Base-by-base conservation (phyloP, 768 basidiomycete species). In the Fomitopsis pulvina region DNA sequence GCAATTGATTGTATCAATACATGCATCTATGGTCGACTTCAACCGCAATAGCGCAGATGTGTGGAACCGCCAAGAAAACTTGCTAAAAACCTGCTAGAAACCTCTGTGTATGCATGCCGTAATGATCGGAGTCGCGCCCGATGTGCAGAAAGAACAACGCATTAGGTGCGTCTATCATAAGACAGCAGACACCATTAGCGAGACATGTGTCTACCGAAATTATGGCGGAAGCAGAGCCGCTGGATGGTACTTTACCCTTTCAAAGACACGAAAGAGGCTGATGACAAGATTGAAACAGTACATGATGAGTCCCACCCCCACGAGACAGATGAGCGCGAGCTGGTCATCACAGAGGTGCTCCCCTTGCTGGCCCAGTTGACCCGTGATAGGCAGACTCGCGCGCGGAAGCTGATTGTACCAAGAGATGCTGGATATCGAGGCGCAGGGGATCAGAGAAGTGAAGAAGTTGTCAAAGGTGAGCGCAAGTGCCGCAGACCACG, bases 391-490 rank as follows among this genome's bases (percentile, higher is more conserved):
- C 8, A 83, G 77, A 41, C 70, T 66, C 8, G 67, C 58, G 20
- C 78, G 76, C n/a, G 78, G 73, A 8, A 90, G 63, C 47, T 79
- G 57, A 61, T 79, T 83, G 64, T 91, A 92, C 90, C 90, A 93
- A 18, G 80, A 72, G 14, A 73, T 81, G 32, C 67, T 70, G 18
- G 76, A 74, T 3, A 68, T 58, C 2, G 82, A 71, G 0, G 86
- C 78, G 58, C 92, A 95, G 27, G 87, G 83, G 41, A 94, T 78
- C 21, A 81, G 70, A 2, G 90, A 88, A 4, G 91, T 93, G 70
- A 93, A 92, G 67, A 84, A 92, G 62, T 95, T 91, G 73, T 94
- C 90, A 68, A 94, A 91, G 54, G 80, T 82, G 47, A 94, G 83
- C 16, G 90, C 89, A 47, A 94, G 76, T 14, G 87, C 83, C 27